Base-by-base conservation (phyloP, 2,329 filamentous ascomycete species). In the Rosellinia necatrix region DNA sequence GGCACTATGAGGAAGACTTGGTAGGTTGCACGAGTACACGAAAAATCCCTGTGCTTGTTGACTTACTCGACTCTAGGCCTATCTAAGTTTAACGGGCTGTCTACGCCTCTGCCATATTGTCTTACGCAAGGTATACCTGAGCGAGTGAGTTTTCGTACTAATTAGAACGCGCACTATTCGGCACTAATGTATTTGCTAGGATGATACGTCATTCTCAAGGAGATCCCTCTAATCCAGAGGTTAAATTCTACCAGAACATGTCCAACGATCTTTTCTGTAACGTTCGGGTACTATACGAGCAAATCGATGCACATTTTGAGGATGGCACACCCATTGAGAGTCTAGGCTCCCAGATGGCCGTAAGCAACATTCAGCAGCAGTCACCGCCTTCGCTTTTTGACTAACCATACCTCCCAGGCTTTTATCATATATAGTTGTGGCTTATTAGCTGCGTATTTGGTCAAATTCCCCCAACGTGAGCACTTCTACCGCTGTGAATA, bases 361-460 rank as follows among this genome's bases (percentile, higher is more conserved):
- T 77, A 64, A 63, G 74, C 64, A 38, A 47, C 25, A 13, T 12
- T n/a, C 10, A 34, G 3, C 40, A 7, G 17, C 9, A 6, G 13
- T 6, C 10, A 21, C 4, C n/a, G 34, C 12, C 21, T 13, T 1
- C 22, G 1, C 8, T 15, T 42, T 9, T 25, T 47, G 27, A 19
- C 56, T 64, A 37, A 67, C 32, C 53, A 57, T 29, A 56, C 27
- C 25, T 56, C 30, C 2, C 35, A 77, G 71, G 70, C 78, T 1
- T 83, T 83, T 60, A 80, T 78, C 52, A 78, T 82, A 10, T 83
- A 82, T 48, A 80, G 74, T n/a, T 82, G 80, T 58, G 80, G 79
- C 12, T 70, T 83, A 21, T 75, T 83, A 51, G 76, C 79, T 6
- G 76, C 75, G 3, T 83, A 83, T 49, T 67, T 81, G 2, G 79